Conservation (phyloP, 345 rosid species). For the Heritiera fomes region DNA sequence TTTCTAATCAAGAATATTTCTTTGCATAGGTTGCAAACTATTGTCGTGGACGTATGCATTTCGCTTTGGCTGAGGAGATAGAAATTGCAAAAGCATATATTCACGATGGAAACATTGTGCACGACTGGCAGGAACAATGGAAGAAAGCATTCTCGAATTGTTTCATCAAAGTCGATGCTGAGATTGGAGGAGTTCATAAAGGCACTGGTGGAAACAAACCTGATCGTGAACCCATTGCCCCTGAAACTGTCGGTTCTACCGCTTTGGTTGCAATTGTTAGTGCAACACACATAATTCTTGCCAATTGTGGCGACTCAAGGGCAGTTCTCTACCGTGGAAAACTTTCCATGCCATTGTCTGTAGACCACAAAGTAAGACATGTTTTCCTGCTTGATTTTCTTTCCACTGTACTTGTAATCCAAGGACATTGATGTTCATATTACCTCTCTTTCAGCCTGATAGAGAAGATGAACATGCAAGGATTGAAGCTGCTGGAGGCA, state of each 20-base stretch:
- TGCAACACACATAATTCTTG: conserved; percentile 55
- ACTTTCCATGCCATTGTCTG: conserved; percentile 53
- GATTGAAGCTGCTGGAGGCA: conserved; percentile 81
- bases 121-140: conserved; percentile 55
- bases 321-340: conserved; percentile 76
- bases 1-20: background rate
- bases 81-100: conserved; percentile 38
- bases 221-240: conserved; percentile 35
- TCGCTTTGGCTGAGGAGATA: conserved; percentile 70
- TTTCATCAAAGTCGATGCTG: conserved; percentile 64
- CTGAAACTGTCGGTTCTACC: conserved; percentile 84
- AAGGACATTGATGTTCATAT: conserved; percentile 7
- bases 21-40: conserved; percentile 59
- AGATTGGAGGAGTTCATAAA: conserved; percentile 31
- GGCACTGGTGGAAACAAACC: conserved; percentile 11
- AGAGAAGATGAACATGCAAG: conserved; percentile 75
- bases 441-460: conserved; percentile 58
- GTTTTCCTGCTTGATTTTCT: background rate
- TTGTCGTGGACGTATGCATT: conserved; percentile 61
- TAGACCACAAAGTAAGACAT: conserved; percentile 68
- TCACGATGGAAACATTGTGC: conserved; percentile 24
- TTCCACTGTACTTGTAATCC: conserved; percentile 4
- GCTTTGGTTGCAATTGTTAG: conserved; percentile 66
- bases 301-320: conserved; percentile 81
- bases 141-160: conserved; percentile 58